Percentiles rank a stretch among this genome's conserved stretches.
These are phyloP conservation scores for Suhomyces sp. DNA, from an alignment of 805 yeast species.

Conservation along the genomic window DNA sequence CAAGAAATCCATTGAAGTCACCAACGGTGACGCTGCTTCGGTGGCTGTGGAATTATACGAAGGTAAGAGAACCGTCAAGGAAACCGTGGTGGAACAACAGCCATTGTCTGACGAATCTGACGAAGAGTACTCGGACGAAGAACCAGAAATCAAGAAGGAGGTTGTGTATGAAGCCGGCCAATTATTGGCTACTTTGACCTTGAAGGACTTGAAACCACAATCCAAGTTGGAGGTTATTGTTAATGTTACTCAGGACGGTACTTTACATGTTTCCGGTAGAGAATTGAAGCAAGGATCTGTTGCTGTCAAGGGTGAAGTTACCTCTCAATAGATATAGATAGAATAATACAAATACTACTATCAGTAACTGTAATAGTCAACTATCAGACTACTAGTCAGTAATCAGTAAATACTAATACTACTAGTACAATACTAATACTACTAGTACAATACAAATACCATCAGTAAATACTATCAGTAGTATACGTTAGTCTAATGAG, in stretches of 20 bases:
- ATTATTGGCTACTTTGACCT: conserved; percentile 72
- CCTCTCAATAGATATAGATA: conserved; percentile 1
- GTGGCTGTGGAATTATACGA: conserved; percentile 74
- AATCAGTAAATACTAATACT: too few relatives aligned
- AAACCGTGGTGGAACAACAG: conserved; percentile 72
- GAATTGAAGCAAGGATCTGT: conserved; percentile 59
- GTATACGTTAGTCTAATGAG: too few relatives aligned
- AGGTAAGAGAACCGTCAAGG: conserved; percentile 80
- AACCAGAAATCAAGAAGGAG: conserved; percentile 82
- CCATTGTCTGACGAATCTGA: conserved; percentile 53
- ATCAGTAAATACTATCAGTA: too few relatives aligned
- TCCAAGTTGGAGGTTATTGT: conserved; percentile 65
- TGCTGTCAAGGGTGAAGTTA: conserved; percentile 54
- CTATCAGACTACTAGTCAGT: too few relatives aligned
- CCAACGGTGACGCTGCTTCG: conserved; percentile 54
- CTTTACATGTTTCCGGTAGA: conserved; percentile 62
- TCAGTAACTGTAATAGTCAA: too few relatives aligned
- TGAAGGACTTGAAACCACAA: conserved; percentile 65
- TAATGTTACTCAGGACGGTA: conserved; percentile 63
- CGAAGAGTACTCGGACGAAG: conserved; percentile 61
- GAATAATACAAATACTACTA: too few relatives aligned
- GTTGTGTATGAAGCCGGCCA: conserved; percentile 71
- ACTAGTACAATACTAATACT: too few relatives aligned
- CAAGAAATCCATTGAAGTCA: conserved; percentile 66
- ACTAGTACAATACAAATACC: too few relatives aligned